Evolutionary conservation across 2,329 filamentous ascomycete species (phyloP), one percentile per base, ranked within the genome.

Genomic region (Clarireedia monteithiana): DNA sequence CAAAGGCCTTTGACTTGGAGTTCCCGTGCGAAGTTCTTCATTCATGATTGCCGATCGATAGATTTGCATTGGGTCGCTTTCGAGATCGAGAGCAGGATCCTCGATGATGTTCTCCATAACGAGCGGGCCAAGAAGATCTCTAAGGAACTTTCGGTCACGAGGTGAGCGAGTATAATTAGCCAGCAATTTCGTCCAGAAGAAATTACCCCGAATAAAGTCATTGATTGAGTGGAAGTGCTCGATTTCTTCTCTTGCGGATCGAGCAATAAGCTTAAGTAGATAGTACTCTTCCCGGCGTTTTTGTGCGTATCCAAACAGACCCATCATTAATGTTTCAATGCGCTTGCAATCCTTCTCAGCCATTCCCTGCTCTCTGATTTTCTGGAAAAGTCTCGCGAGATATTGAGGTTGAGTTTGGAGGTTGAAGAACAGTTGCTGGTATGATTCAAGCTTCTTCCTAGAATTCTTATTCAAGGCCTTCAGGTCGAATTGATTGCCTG

Each of bases 381-480:
- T 83, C 69, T 84, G 85, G 78, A 97, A 96, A 1, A 97, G 78
- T 12, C 91, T 82, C 27, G 91, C 89, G 44, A 99, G 81, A 67
- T 99, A 99, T 61, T 95, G 89, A 3, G 94, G 89, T 66, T 99
- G 95, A 0, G 94, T 99, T 69, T 99, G 94, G 4, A 99, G 81
- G 59, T 91, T 86, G 77, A 99, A 97, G 75, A 99, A 99, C 14
- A 99, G 81, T 68, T 97, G 91, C 71, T 99, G 95, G 69, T 99
- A 99, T 24, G 90, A 89, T 65, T 96, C 92, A 1, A 99, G 81
- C 77, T 97, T 99, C 73, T 89, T 90, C 61, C 94, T 81, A 1
- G 94, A 97, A 66, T 89, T 90, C 74, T 97, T 97, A 77, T 99
- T 99, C 64, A 99, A 79, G 0, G 95, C 94, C 72, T 97, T 97